Percentiles rank a stretch among this genome's conserved stretches.
Conservation (phyloP, 2,329 filamentous ascomycete genomes). For the Helotiales sp. region DNA sequence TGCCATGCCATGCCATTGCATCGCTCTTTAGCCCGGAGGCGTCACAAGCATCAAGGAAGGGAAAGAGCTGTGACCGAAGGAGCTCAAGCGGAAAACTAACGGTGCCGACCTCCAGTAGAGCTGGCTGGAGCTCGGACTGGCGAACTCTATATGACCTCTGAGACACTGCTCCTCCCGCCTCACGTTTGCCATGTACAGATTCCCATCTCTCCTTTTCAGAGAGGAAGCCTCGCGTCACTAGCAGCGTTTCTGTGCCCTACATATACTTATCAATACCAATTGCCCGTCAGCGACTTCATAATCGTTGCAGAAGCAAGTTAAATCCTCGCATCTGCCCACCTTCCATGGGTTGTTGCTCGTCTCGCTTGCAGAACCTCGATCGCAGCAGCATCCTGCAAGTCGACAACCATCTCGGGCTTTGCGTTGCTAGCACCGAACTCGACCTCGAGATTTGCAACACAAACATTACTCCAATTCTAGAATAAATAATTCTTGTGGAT, state of each 20-base stretch:
- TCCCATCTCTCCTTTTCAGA: too few species aligned
- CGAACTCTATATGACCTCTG: not conserved
- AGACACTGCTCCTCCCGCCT: too few species aligned
- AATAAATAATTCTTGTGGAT: too few species aligned
- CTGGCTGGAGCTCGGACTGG: not conserved
- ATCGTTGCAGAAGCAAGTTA: too few species aligned
- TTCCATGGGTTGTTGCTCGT: not conserved
- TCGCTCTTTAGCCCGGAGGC: not conserved
- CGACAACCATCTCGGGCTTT: not conserved
- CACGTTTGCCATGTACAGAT: too few species aligned
- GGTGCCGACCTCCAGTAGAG: not conserved
- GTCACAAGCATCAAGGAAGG: not conserved
- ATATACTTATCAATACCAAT: not conserved
- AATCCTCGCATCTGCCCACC: too few species aligned
- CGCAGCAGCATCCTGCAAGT: not conserved
- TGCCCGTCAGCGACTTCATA: not conserved
- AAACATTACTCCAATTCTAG: too few species aligned
- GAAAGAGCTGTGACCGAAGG: not conserved
- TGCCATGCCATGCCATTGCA: too few species aligned
- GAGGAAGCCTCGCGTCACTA: not conserved
- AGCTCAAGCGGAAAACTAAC: not conserved
- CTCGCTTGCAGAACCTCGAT: not conserved
- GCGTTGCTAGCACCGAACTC: not conserved
- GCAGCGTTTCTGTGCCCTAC: not conserved
- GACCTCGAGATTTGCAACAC: not conserved